Evolutionary conservation across 75 land plant genomes (phyloP).

Genomic region (Sequoiadendron giganteum): DNA sequence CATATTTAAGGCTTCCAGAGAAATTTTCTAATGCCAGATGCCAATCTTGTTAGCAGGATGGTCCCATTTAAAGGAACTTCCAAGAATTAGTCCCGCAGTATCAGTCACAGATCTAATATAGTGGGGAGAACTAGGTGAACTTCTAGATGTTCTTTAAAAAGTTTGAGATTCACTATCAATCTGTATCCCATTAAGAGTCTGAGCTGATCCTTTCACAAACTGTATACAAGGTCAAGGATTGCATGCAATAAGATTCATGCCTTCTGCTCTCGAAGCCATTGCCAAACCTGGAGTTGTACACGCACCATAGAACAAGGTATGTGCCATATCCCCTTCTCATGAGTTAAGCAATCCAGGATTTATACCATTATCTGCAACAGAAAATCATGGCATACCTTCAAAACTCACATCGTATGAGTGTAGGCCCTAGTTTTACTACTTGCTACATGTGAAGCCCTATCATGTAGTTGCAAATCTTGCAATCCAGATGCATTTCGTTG

Average conservation of each 20-base stretch:
- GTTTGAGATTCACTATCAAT: background rate
- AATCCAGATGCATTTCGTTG: no score
- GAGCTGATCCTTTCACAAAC: background rate
- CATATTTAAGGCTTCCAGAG: no score
- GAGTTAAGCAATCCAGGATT: background rate
- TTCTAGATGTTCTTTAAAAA: background rate
- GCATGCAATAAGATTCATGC: background rate
- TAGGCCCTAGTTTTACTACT: background rate
- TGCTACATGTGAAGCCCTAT: no score
- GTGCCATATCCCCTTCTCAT: background rate
- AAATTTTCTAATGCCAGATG: no score
- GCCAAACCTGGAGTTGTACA: background rate
- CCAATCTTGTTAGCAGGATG: no score
- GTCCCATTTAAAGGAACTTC: no score
- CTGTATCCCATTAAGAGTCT: background rate
- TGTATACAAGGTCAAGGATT: background rate
- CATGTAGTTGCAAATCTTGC: no score
- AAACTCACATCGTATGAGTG: background rate
- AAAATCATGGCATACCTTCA: no score
- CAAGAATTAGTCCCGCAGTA: background rate
- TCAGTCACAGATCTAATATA: no score
- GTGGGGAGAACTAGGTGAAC: background rate
- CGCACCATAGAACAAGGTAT: background rate
- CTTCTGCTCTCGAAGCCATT: no score
- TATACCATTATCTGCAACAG: background rate